Base-by-base conservation (phyloP, 2,329 filamentous ascomycete genomes). In the Trichoderma harzianum region DNA sequence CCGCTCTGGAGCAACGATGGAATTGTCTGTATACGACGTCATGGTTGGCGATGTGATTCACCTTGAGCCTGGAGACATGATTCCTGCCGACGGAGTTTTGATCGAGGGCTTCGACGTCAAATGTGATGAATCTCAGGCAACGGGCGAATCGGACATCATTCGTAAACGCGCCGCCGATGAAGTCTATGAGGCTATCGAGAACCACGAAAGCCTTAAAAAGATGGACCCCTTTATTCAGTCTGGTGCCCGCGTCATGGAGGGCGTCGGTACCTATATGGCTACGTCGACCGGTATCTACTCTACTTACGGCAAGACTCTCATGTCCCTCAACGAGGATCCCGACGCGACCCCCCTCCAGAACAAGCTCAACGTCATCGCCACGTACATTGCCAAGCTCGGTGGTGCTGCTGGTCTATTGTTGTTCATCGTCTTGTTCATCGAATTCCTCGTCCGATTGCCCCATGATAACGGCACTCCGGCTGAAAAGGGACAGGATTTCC, bases 201-300 rank as follows among this genome's bases (percentile, higher is more conserved):
- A 88, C 74, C 84, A 89, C 75, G 87, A 91, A 55, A 85, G 85
- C 60, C 84, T 91, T 28, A 91, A 89, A 83, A 94, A 94, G 80
- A 87, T 94, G 81, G 92, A 95, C 74, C 92, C 92, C 0, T 93
- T 95, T 76, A 93, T 98, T 76, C 93, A 97, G 75, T 97, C 94
- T 34, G 95, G 92, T 36, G 87, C 90, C 67, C 92, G 92, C 74
- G 91, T 94, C 72, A 91, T 93, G 82, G 92, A 94, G 78, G 92
- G 92, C 58, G 88, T 93, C 10, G 92, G 92, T 14, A 93, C 90
- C 2, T 94, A 90, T 76, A 84, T 94, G 80, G 89, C 91, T 73
- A 94, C 92, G 2, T 92, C 90, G 18, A 92, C 92, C 36, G 92
- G 92, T 72, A 83, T 91, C 39, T 89, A 92, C 80, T 93, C 91